Percentiles rank a stretch among this genome's conserved stretches.
These are phyloP conservation scores for Hygrophorus pudorinus DNA, from an alignment of 768 basidiomycete genomes.

Conservation along the genomic window DNA sequence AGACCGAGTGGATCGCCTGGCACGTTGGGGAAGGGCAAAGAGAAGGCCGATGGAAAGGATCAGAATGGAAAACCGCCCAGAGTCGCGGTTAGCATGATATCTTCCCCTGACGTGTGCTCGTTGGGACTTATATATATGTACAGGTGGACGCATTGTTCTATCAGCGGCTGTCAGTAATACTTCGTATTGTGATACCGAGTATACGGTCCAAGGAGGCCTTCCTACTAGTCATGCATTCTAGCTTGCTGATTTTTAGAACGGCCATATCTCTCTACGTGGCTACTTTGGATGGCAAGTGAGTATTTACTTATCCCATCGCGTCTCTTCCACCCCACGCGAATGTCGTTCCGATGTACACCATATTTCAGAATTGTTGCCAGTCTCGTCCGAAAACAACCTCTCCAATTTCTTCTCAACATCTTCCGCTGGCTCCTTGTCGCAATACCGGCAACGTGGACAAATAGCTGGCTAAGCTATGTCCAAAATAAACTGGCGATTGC, in stretches of 20 bases:
- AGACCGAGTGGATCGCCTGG: conserved; percentile 23
- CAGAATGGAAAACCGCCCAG: conserved; percentile 39
- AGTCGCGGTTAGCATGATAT: conserved; percentile 50
- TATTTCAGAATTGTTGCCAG: conserved; percentile 79
- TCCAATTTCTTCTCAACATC: conserved; percentile 77
- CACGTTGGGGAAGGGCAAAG: conserved; percentile 28
- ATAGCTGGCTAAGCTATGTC: conserved; percentile 86
- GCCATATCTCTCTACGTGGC: conserved; percentile 93
- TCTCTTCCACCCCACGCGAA: too few species aligned
- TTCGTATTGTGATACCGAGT: conserved; percentile 83
- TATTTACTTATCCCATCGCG: conserved; percentile 9
- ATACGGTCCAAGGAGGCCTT: conserved; percentile 80
- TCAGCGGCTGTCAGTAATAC: conserved; percentile 60
- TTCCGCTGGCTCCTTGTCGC: conserved; percentile 86
- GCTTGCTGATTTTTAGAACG: conserved; percentile 81
- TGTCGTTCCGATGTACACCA: not conserved
- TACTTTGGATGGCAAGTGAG: conserved; percentile 82
- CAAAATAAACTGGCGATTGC: conserved; percentile 90
- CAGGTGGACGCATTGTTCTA: conserved; percentile 93
- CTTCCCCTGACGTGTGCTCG: not conserved
- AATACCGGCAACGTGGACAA: conserved; percentile 87
- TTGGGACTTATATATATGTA: not conserved
- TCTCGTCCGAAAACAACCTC: conserved; percentile 77
- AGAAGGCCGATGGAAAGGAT: conserved; percentile 14
- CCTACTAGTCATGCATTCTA: conserved; percentile 81